These are phyloP conservation scores for Hanseniaspora guilliermondii DNA, from an alignment of 805 yeast genomes.

Conservation along the genomic window DNA sequence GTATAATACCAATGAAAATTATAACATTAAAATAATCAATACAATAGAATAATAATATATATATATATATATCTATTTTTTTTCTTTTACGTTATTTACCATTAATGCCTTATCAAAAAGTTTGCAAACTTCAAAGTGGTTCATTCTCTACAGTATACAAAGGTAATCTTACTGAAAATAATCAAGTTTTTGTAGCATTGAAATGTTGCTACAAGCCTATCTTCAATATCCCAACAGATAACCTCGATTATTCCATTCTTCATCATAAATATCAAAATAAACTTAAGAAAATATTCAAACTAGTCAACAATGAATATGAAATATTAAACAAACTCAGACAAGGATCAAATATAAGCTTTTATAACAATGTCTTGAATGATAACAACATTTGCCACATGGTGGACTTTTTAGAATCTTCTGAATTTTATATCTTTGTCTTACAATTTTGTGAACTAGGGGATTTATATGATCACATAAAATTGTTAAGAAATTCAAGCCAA, in stretches of 20 bases:
- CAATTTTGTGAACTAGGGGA: conserved; percentile 61
- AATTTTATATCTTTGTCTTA: conserved; percentile 43
- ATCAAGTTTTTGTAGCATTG: conserved; percentile 22
- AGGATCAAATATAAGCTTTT: conserved; percentile 8
- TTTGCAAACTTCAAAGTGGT: conserved; percentile 24
- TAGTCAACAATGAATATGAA: conserved; percentile 22
- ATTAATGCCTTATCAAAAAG: conserved; percentile 17
- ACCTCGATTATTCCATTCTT: not conserved
- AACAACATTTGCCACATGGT: conserved; percentile 46
- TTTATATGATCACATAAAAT: conserved; percentile 41
- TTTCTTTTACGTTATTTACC: too few species aligned
- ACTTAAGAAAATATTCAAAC: conserved; percentile 12
- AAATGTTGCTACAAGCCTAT: conserved; percentile 22
- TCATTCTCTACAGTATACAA: conserved; percentile 26
- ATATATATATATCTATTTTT: not conserved
- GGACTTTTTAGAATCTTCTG: conserved; percentile 43
- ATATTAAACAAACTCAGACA: conserved; percentile 32
- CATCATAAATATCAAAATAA: conserved; percentile 11
- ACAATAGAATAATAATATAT: not conserved
- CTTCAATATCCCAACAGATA: not conserved
- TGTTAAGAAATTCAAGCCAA: conserved; percentile 10
- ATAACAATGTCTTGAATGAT: conserved; percentile 17
- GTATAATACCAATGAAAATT: too few species aligned
- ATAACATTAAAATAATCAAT: too few species aligned
- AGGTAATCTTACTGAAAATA: conserved; percentile 20